phyloP scores from a whole-genome alignment of 2,329 filamentous ascomycete genomes.

The Zymoseptoria ardabiliae region DNA sequence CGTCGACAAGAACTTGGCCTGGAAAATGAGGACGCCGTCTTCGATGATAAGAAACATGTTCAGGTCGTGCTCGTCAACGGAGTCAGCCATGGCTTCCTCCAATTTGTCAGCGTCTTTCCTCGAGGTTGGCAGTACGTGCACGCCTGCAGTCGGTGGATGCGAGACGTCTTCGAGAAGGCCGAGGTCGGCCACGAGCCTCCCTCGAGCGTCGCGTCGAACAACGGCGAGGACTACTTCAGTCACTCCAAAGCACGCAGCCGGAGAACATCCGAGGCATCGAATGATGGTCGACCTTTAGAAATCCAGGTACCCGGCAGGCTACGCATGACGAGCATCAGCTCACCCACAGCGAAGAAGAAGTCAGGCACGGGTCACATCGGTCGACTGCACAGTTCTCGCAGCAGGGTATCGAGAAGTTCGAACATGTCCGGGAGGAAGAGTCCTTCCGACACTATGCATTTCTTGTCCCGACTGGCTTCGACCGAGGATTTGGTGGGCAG shows the following conservation, averaged over 20 bases:
- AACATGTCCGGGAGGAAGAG: constrained; percentile 21
- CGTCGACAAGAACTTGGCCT: constrained; percentile 51
- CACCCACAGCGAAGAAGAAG: constrained; percentile 20
- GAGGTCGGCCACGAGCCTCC: constrained; percentile 31
- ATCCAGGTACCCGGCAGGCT: constrained; percentile 48
- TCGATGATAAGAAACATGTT: constrained; percentile 57
- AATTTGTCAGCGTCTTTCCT: constrained; percentile 81
- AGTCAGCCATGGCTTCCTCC: constrained; percentile 87
- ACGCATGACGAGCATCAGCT: constrained; percentile 16
- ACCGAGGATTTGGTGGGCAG: constrained; percentile 42
- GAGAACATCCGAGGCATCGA: constrained; percentile 46
- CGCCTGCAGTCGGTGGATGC: constrained; percentile 72
- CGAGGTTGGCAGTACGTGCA: constrained; percentile 85
- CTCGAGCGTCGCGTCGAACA: constrained; percentile 8
- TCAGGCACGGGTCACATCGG: background rate
- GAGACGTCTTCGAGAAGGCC: constrained; percentile 59
- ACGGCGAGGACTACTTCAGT: constrained; percentile 20
- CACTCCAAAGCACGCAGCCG: constrained; percentile 9
- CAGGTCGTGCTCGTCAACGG: constrained; percentile 82
- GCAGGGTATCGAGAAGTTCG: constrained; percentile 22
- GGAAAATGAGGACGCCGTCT: constrained; percentile 41
- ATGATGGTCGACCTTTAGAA: constrained; percentile 75
- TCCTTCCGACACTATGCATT: constrained; percentile 29
- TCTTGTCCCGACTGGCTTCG: constrained; percentile 33
- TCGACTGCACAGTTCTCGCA: constrained; percentile 6